Base-by-base conservation (phyloP, 768 basidiomycete genomes). In the Tylopilus balloui region DNA sequence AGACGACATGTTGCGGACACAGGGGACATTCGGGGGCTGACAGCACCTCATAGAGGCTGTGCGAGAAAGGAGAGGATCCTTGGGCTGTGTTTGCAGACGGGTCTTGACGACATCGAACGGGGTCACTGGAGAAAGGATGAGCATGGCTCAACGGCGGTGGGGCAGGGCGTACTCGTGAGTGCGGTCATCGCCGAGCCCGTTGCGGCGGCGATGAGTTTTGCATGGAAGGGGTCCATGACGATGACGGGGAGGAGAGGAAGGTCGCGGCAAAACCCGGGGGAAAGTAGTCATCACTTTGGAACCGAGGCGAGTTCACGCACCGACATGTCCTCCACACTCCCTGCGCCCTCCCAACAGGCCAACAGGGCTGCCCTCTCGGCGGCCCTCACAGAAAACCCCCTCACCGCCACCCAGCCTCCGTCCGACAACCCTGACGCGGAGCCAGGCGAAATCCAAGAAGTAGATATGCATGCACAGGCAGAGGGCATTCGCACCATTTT, bases 81-180 rank as follows among this genome's bases (percentile, higher is more conserved):
- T 71, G n/a, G 84, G 85, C 65, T 89, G 92, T 0, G 96, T 98
- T 67, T 99, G 96, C 15, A 99, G 73, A 24, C 96, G 83, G 12
- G 95, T 98, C 69, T 98, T 98, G 57, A 98, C 79, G 47, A 99
- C 92, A 69, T 99, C 96, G 67, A 99, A 99, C 3, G 96, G 96
- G 3, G 95, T 98, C 96, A 99, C 95, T 98, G 49, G 27, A 35
- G n/a, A 2, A 9, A 14, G n/a, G 4, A 47, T 61, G 51, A 49
- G 56, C 6, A 51, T 6, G 43, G 34, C 20, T 3, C 21, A 51
- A 28, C 21, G 37, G 11, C 10, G 13, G 10, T n/a, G 43, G 15
- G 23, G 10, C 5, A 70, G 25, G 9, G n/a, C 81, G 32, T 62
- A 88, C 90, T 92, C 7, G 90, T 90, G 31, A 92, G 69, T 4